These are phyloP conservation scores for Linnemannia zychae DNA, from an alignment of 192 early-diverging fungal genomes.

Conservation along the genomic window DNA sequence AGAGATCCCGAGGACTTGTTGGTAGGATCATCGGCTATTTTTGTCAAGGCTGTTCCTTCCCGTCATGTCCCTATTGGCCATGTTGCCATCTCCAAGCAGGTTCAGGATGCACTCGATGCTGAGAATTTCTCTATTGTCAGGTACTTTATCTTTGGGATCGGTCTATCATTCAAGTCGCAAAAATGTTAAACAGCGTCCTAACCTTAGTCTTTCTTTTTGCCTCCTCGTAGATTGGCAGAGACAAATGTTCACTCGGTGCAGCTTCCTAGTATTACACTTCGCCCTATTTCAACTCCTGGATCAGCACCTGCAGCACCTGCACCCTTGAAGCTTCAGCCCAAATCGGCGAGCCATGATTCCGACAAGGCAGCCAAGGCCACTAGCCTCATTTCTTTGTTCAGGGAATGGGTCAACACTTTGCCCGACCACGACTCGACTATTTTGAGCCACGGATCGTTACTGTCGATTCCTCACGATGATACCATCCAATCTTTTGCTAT, in stretches of 20 bases:
- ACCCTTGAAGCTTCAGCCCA: slow-evolving; percentile 53
- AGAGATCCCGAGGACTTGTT: slow-evolving; percentile 37
- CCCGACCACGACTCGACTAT: slow-evolving; percentile 33
- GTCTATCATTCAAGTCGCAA: neutral
- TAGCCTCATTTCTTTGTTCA: slow-evolving; percentile 22
- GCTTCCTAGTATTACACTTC: slow-evolving; percentile 43
- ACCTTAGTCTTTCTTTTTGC: neutral
- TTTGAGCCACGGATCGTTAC: slow-evolving; percentile 60
- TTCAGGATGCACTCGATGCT: slow-evolving; percentile 58
- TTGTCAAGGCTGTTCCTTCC: slow-evolving; percentile 48
- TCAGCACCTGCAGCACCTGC: slow-evolving; percentile 21
- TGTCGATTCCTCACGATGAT: slow-evolving; percentile 40
- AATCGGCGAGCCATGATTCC: slow-evolving; percentile 38
- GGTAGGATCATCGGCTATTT: slow-evolving; percentile 41
- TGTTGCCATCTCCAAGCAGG: slow-evolving; percentile 58
- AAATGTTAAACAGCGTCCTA: neutral
- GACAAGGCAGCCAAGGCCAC: slow-evolving; percentile 37
- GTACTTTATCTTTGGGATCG: slow-evolving; percentile 30
- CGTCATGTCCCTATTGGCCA: slow-evolving; percentile 57
- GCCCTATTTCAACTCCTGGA: slow-evolving; percentile 40
- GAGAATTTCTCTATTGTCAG: slow-evolving; percentile 65
- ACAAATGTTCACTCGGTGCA: slow-evolving; percentile 22
- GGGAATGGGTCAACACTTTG: slow-evolving; percentile 39
- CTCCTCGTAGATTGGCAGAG: slow-evolving; percentile 34
- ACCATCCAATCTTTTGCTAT: slow-evolving; percentile 37